phyloP scores from a whole-genome alignment of 2,329 filamentous ascomycete genomes.

The Huntiella abstrusa region DNA sequence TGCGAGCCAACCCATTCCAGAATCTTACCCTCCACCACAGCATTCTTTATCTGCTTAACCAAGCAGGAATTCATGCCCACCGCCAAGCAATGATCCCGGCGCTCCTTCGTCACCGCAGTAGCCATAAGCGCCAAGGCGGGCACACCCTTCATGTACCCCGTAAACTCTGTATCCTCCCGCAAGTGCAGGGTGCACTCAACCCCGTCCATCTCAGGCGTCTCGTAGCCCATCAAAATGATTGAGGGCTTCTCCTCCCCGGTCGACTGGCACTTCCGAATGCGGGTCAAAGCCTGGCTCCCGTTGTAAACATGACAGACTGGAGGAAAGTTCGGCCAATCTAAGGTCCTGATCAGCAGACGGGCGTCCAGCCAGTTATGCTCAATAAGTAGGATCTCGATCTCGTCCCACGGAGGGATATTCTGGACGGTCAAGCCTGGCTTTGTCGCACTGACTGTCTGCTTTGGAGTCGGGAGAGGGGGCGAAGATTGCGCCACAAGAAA shows the following conservation, averaged over 20 bases:
- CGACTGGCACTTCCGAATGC: constrained; percentile 36
- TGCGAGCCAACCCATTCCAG: not conserved
- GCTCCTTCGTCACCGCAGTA: constrained; percentile 48
- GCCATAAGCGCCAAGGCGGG: constrained; percentile 72
- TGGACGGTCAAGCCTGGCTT: not conserved
- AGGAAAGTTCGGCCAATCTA: constrained; percentile 12
- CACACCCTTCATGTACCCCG: constrained; percentile 34
- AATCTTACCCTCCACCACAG: constrained; percentile 2
- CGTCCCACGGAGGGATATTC: constrained; percentile 23
- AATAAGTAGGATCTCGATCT: constrained; percentile 52
- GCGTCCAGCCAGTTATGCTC: constrained; percentile 42
- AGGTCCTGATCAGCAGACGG: constrained; percentile 13
- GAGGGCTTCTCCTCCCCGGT: constrained; percentile 40
- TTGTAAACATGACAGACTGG: constrained; percentile 32
- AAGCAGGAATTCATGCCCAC: constrained; percentile 64
- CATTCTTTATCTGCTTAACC: constrained; percentile 48
- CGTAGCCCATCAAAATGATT: constrained; percentile 62
- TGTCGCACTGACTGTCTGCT: not conserved
- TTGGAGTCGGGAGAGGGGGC: too few relatives aligned
- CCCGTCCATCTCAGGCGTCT: constrained; percentile 60
- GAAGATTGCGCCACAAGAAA: constrained; percentile 23
- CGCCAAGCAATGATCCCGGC: constrained; percentile 52
- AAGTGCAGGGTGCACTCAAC: constrained; percentile 54
- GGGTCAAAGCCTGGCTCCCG: constrained; percentile 62
- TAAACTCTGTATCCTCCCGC: not conserved